These are phyloP conservation scores for Sporothrix pallida DNA, from an alignment of 2,329 filamentous ascomycete species.

Conservation along the genomic window DNA sequence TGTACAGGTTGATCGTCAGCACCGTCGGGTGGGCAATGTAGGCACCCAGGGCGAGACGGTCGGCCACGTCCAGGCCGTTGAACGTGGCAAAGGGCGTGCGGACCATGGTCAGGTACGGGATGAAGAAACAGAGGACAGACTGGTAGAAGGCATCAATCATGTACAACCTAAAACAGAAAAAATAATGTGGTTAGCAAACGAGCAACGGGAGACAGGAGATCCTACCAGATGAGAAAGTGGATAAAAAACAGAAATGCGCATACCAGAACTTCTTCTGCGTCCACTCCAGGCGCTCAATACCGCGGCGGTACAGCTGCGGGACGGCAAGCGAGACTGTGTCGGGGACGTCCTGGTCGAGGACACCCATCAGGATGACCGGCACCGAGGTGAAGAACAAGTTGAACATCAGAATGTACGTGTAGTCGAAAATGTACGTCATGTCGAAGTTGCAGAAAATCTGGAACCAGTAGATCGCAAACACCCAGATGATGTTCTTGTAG, in stretches of 20 bases:
- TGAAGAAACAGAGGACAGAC: conserved; percentile 90
- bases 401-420: conserved; percentile 95
- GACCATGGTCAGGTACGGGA: conserved; percentile 81
- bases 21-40: conserved; percentile 86
- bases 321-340: conserved; percentile 93
- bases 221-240: not conserved
- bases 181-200: conserved; percentile 25
- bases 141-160: conserved; percentile 96
- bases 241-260: conserved; percentile 44
- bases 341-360: conserved; percentile 95
- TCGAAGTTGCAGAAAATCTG: conserved; percentile 96
- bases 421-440: conserved; percentile 95
- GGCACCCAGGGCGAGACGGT: conserved; percentile 82
- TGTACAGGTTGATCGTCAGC: conserved; percentile 89
- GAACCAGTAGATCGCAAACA: conserved; percentile 95
- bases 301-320: conserved; percentile 91
- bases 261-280: conserved; percentile 96
- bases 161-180: conserved; percentile 68
- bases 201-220: not conserved
- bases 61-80: conserved; percentile 77
- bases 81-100: conserved; percentile 70
- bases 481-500: conserved; percentile 99
- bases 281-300: conserved; percentile 97
- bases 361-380: conserved; percentile 92
- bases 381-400: conserved; percentile 96